Base-by-base conservation (phyloP, 2,329 filamentous ascomycete species). In the Metarhizium album region DNA sequence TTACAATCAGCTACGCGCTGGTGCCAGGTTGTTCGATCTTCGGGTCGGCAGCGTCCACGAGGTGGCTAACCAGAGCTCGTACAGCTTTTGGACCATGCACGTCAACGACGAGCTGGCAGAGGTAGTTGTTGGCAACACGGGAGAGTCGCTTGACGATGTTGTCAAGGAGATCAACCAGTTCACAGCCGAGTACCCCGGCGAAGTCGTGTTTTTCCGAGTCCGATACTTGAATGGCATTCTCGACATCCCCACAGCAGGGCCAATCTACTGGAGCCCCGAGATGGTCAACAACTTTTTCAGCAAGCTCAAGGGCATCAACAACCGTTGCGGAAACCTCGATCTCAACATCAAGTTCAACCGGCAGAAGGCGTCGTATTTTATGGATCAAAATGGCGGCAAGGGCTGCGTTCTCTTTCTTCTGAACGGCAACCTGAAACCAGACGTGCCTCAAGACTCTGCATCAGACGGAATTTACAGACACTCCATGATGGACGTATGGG, bases 11-110 rank as follows among this genome's bases (percentile, higher is more conserved):
- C 66, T 76, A 11, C 63, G 65, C 20, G 65, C 65, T 3, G 74
- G 74, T 0, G 66, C 73, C 4, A 65, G 74, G 8, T 73, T 69
- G 54, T 75, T 76, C 50, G 74, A 77, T 53, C 60, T 76, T 4
- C 65, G 74, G 1, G 66, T 74, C 3, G 68, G 69, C 20, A 61
- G 54, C 2, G 52, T 63, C 2, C 59, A 63, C 48, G 42, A 52
- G 2, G 35, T 51, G 7, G 45, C 48, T 7, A 49, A 58, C 16
- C 54, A 45, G 8, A 40, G 33, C 47, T 31, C 52, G 5, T 58
- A 60, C 18, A 54, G 68, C 38, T 74, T 69, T 61, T 69, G 70
- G 52, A 64, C 67, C 14, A 67, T 70, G 29, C 68, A 74, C 48
- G 70, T 73, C 51, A 68, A 64, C 46, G 60, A 67, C 46, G 58